Base-by-base conservation (phyloP, 2,329 filamentous ascomycete genomes). In the Arthroderma sp. region DNA sequence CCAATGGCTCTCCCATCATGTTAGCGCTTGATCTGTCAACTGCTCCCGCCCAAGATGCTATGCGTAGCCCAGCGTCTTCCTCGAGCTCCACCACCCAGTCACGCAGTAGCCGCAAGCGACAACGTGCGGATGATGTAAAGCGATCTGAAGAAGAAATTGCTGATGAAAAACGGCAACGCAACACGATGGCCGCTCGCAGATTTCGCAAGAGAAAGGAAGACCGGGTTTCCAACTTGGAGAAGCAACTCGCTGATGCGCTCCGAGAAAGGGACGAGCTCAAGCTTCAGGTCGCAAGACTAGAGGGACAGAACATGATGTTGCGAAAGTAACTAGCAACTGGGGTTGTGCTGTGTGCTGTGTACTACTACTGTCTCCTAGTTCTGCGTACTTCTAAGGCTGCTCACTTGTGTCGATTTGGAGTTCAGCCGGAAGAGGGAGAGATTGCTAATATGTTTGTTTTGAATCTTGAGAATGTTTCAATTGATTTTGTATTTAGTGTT, bases 161-260 rank as follows among this genome's bases (percentile, higher is more conserved):
- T 7, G 56, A 53, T 4, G 62, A 64, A 35, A 86, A 86, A 69
- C 82, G 85, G 28, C 79, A 81, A 60, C 79, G 81, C 60, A 87
- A 88, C 69, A 87, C 84, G 13, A 76, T 86, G 60, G 84, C 85
- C n/a, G 85, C 85, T 31, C 79, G 83, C 60, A 83, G 84, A 60
- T 87, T 86, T 66, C 81, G 85, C 25, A 84, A 87, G 67, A 85
- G 85, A 68, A 81, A 83, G 49, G 76, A 87, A 35, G 84, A 87
- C 63, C 81, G 83, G 60, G 80, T 86, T 68, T 72, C 71, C 25
- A 79, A 81, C 60, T 75, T 88, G 33, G 84, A 87, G 68, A 68
- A 72, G 7, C 77, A 80, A 19, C 71, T 88, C 43, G 77, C 77
- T 51, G 76, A 79, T 44, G 77, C 83, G 65, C 79, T 79, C 59